These are phyloP conservation scores for Pichia thaimueangensis DNA, from an alignment of 805 yeast genomes.

Conservation along the genomic window DNA sequence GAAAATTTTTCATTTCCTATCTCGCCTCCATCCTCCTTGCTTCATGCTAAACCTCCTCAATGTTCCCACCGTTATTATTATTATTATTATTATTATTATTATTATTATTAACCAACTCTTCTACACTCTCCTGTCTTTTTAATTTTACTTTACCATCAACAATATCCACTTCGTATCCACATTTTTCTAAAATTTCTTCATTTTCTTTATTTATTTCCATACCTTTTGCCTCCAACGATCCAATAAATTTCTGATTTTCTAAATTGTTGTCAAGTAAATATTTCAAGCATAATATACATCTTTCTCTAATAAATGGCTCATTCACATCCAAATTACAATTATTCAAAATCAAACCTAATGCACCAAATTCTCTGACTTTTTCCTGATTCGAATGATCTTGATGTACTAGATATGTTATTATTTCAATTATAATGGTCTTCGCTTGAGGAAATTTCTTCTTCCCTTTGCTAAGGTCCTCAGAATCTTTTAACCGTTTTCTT, in stretches of 20 bases:
- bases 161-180: conserved; percentile 73
- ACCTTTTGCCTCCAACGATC: conserved; percentile 67
- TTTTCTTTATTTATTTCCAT: conserved; percentile 52
- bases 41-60: neutral
- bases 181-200: conserved; percentile 40
- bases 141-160: conserved; percentile 63
- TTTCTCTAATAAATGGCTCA: conserved; percentile 84
- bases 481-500: conserved; percentile 30
- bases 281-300: conserved; percentile 73
- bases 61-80: neutral
- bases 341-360: conserved; percentile 64
- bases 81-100: too few relatives aligned
- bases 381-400: conserved; percentile 59
- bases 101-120: too few relatives aligned
- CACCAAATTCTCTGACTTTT: conserved; percentile 54
- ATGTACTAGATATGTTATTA: conserved; percentile 52
- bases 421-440: conserved; percentile 61
- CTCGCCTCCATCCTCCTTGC: too few relatives aligned
- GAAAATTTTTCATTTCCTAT: neutral
- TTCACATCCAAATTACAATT: conserved; percentile 81
- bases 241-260: conserved; percentile 71
- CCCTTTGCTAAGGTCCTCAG: neutral
- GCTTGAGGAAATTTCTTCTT: conserved; percentile 51
- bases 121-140: conserved; percentile 22
- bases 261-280: conserved; percentile 58